phyloP scores from a whole-genome alignment of 2,329 filamentous ascomycete genomes.

The Chaetomiaceae sp. region DNA sequence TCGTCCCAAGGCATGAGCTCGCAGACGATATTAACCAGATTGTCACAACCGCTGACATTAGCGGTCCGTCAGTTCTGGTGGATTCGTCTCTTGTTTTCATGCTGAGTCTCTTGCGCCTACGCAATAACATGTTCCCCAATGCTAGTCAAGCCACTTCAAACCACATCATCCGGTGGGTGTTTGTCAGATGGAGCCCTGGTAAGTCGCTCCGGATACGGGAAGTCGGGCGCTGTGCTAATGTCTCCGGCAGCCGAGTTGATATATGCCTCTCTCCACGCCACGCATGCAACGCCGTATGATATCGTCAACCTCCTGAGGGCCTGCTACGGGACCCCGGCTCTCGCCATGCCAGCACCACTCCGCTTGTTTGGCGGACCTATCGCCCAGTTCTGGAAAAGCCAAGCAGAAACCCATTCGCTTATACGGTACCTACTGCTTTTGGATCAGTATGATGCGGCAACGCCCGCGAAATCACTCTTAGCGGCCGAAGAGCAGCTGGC shows the following conservation, averaged over 20 bases:
- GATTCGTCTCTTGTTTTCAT: slow-evolving; percentile 76
- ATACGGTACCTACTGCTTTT: slow-evolving; percentile 55
- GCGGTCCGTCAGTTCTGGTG: slow-evolving; percentile 71
- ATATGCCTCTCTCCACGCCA: slow-evolving; percentile 61
- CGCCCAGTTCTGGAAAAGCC: slow-evolving; percentile 44
- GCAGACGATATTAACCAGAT: slow-evolving; percentile 68
- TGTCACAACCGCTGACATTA: slow-evolving; percentile 71
- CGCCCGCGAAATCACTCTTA: not conserved
- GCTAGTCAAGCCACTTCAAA: slow-evolving; percentile 63
- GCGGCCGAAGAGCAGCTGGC: slow-evolving; percentile 4
- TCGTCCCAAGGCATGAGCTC: slow-evolving; percentile 65
- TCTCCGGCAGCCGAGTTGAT: slow-evolving; percentile 54
- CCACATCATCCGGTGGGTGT: slow-evolving; percentile 75
- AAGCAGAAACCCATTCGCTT: slow-evolving; percentile 41
- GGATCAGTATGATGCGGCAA: slow-evolving; percentile 29
- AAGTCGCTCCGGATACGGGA: slow-evolving; percentile 17
- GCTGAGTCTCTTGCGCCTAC: slow-evolving; percentile 61
- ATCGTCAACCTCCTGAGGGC: slow-evolving; percentile 65
- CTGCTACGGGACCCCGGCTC: slow-evolving; percentile 54
- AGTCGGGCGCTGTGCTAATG: not conserved
- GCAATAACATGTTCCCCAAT: slow-evolving; percentile 64
- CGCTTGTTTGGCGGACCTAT: slow-evolving; percentile 45
- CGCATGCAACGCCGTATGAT: slow-evolving; percentile 60
- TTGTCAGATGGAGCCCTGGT: slow-evolving; percentile 80
- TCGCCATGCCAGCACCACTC: slow-evolving; percentile 32